Conservation (phyloP, 75 land plant genomes). For the Gnetum montanum region DNA sequence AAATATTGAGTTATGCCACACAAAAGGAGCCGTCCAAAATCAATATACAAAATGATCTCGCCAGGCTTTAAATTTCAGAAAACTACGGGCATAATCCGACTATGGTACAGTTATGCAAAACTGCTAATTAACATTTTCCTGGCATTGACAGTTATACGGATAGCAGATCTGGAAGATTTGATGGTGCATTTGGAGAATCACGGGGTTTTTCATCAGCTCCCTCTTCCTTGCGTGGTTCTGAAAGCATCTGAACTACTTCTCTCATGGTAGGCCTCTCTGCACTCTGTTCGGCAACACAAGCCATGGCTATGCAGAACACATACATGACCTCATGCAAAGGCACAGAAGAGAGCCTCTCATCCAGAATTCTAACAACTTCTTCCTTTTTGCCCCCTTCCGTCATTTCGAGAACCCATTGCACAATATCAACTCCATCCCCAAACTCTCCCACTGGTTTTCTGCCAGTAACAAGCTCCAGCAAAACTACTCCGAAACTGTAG, state of each 20-base stretch:
- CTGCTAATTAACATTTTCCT: too few relatives aligned
- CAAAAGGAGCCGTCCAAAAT: too few relatives aligned
- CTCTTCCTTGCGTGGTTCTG: slow-evolving; percentile 8
- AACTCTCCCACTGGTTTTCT: slow-evolving; percentile 73
- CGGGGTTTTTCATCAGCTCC: too few relatives aligned
- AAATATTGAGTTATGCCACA: too few relatives aligned
- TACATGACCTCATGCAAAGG: slow-evolving; percentile 48
- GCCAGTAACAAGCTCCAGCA: slow-evolving; percentile 63
- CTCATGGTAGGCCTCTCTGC: slow-evolving; percentile 86
- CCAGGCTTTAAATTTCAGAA: too few relatives aligned
- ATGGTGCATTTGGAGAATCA: too few relatives aligned
- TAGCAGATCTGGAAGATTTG: too few relatives aligned
- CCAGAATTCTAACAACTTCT: slow-evolving; percentile 48
- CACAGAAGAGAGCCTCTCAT: slow-evolving; percentile 28
- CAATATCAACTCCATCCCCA: slow-evolving; percentile 80
- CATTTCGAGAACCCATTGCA: slow-evolving; percentile 68
- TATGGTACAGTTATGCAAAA: too few relatives aligned
- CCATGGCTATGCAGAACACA: slow-evolving; percentile 55
- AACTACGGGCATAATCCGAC: too few relatives aligned
- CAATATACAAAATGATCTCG: too few relatives aligned
- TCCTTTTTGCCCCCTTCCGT: slow-evolving; percentile 28
- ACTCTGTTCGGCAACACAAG: slow-evolving; percentile 64
- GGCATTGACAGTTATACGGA: too few relatives aligned
- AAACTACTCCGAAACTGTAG: slow-evolving; percentile 85
- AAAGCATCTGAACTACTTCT: slow-evolving; percentile 86